Evolutionary conservation across 2,329 filamentous ascomycete genomes (phyloP).

Genomic region (Periconia digitata): DNA sequence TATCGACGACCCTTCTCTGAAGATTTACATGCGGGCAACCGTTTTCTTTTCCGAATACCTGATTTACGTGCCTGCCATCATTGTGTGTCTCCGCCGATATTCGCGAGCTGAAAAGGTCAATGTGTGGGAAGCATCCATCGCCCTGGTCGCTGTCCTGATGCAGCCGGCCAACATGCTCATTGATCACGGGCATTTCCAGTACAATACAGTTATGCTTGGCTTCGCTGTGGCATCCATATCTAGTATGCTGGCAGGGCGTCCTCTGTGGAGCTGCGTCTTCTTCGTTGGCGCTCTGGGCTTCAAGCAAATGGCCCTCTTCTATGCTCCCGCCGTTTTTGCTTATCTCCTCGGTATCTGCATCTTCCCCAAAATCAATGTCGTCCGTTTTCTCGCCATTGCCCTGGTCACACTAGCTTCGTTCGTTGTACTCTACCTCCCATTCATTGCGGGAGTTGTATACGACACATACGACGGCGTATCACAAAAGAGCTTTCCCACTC

Average conservation of each 20-base stretch:
- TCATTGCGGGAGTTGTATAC: constrained; percentile 71
- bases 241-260: constrained; percentile 80
- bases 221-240: constrained; percentile 85
- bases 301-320: constrained; percentile 99
- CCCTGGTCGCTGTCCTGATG: constrained; percentile 86
- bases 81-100: constrained; percentile 83
- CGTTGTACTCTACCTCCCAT: constrained; percentile 71
- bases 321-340: constrained; percentile 88
- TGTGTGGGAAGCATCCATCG: constrained; percentile 79
- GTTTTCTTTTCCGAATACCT: constrained; percentile 91
- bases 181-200: constrained; percentile 96
- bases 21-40: constrained; percentile 94
- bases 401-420: constrained; percentile 74
- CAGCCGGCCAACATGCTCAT: constrained; percentile 89
- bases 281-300: constrained; percentile 94
- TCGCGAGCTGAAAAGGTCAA: constrained; percentile 75
- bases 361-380: constrained; percentile 68
- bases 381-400: constrained; percentile 73
- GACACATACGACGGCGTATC: constrained; percentile 67
- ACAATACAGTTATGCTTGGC: constrained; percentile 98
- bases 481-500: constrained; percentile 58
- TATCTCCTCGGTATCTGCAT: constrained; percentile 86
- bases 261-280: constrained; percentile 87
- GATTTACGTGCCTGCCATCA: constrained; percentile 79
- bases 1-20: constrained; percentile 74